These are phyloP conservation scores for Russula olivacea DNA, from an alignment of 768 basidiomycete genomes.

Conservation along the genomic window DNA sequence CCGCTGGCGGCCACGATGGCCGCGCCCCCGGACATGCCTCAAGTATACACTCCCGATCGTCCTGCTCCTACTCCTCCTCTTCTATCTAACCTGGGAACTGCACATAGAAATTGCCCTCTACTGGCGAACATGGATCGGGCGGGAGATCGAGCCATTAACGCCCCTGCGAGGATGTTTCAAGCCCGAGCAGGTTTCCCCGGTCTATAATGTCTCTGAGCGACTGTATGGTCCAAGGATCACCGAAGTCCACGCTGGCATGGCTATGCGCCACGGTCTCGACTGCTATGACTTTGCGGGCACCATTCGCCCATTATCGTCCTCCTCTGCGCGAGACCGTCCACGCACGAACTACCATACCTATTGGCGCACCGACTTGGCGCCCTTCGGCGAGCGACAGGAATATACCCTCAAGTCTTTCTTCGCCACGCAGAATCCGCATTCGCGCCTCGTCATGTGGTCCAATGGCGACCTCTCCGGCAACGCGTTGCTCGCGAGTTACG, in stretches of 20 bases:
- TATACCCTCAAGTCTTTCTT: slow-evolving; percentile 92
- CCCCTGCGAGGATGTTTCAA: slow-evolving; percentile 75
- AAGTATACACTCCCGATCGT: slow-evolving; percentile 23
- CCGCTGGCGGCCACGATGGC: slow-evolving; percentile 1
- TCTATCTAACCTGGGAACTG: slow-evolving; percentile 50
- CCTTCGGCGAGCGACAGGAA: slow-evolving; percentile 78
- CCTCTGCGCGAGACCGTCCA: slow-evolving; percentile 30
- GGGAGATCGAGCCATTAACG: slow-evolving; percentile 59
- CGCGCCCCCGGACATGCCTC: slow-evolving; percentile 12
- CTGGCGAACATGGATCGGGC: slow-evolving; percentile 63
- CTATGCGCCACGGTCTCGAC: slow-evolving; percentile 73
- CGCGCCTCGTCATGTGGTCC: slow-evolving; percentile 83
- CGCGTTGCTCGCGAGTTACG: slow-evolving; percentile 53
- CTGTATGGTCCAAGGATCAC: slow-evolving; percentile 60
- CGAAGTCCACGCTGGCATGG: slow-evolving; percentile 75
- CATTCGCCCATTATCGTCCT: slow-evolving; percentile 36
- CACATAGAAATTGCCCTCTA: slow-evolving; percentile 85
- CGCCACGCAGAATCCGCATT: slow-evolving; percentile 70
- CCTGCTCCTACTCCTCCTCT: slow-evolving; percentile 22
- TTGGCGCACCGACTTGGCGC: slow-evolving; percentile 85
- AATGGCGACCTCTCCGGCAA: slow-evolving; percentile 67
- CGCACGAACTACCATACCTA: slow-evolving; percentile 82
- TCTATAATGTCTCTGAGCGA: slow-evolving; percentile 61
- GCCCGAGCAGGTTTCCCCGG: slow-evolving; percentile 48
- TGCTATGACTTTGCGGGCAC: slow-evolving; percentile 93